Conservation (phyloP, 2,329 filamentous ascomycete genomes). For the Aspergillus pseudoviridinutans region DNA sequence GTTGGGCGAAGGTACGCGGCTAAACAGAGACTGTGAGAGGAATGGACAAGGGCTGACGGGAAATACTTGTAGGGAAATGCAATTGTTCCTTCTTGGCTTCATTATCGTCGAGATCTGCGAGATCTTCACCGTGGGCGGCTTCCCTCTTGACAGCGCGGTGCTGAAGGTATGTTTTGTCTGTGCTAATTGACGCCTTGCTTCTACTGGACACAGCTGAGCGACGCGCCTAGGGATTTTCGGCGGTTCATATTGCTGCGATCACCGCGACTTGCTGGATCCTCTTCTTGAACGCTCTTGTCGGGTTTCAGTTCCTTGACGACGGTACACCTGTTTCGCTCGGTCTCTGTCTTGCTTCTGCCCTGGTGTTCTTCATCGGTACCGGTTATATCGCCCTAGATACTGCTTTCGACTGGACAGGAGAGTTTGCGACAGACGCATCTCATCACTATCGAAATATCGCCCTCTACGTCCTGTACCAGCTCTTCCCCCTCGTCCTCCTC, state of each 20-base stretch:
- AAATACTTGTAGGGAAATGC: constrained; percentile 73
- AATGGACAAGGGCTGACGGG: constrained; percentile 11
- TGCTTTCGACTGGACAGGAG: constrained; percentile 76
- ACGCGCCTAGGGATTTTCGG: constrained; percentile 68
- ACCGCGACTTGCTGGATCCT: constrained; percentile 85
- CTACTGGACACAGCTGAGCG: constrained; percentile 6
- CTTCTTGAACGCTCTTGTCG: constrained; percentile 85
- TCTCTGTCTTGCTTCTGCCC: constrained; percentile 67
- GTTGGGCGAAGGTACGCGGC: constrained; percentile 76
- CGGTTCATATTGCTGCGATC: constrained; percentile 85
- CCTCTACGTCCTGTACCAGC: constrained; percentile 90
- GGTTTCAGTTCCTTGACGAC: constrained; percentile 90
- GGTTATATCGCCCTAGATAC: constrained; percentile 96
- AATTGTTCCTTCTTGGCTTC: constrained; percentile 83
- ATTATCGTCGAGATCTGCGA: constrained; percentile 89
- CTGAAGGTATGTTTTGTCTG: constrained; percentile 56
- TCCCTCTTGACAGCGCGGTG: constrained; percentile 68
- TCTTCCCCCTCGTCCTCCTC: constrained; percentile 84
- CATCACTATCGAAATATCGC: constrained; percentile 67
- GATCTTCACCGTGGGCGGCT: constrained; percentile 90
- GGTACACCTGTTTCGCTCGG: constrained; percentile 80
- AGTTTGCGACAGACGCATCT: constrained; percentile 62
- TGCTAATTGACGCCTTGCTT: not conserved
- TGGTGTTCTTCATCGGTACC: constrained; percentile 76
- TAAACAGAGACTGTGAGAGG: not conserved